phyloP scores from a whole-genome alignment of 2,329 filamentous ascomycete genomes.

The Geosmithia morbida region DNA sequence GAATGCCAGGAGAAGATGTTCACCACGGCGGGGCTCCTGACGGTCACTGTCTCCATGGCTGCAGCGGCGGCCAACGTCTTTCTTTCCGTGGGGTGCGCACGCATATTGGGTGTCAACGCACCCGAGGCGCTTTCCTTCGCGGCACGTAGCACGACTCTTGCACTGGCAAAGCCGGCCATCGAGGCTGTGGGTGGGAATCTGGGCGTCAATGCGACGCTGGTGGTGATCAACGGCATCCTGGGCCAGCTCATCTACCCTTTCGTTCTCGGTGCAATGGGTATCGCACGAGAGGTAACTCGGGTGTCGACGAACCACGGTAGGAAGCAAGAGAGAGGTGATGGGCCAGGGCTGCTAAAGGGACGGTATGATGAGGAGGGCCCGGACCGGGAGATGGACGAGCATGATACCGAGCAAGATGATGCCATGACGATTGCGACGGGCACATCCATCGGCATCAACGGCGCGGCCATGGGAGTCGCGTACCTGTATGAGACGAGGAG shows the following conservation, averaged over 20 bases:
- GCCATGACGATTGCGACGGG: slow-evolving; percentile 30
- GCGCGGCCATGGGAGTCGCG: slow-evolving; percentile 44
- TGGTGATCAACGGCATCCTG: slow-evolving; percentile 35
- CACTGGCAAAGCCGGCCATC: slow-evolving; percentile 32
- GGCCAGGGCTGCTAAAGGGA: not conserved
- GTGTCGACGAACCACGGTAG: not conserved
- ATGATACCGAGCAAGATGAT: not conserved
- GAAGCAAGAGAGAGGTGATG: not conserved
- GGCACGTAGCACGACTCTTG: slow-evolving; percentile 33
- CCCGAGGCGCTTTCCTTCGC: slow-evolving; percentile 28
- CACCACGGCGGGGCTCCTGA: slow-evolving; percentile 24
- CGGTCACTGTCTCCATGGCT: slow-evolving; percentile 18
- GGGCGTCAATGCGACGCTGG: slow-evolving; percentile 32
- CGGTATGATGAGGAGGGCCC: not conserved
- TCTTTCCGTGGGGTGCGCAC: slow-evolving; percentile 21
- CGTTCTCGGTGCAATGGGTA: slow-evolving; percentile 12
- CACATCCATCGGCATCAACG: slow-evolving; percentile 40
- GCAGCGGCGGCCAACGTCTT: slow-evolving; percentile 27
- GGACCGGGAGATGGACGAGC: not conserved
- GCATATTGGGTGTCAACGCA: slow-evolving; percentile 17
- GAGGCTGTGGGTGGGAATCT: slow-evolving; percentile 26
- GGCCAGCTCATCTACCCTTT: slow-evolving; percentile 24
- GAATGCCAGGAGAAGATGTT: slow-evolving; percentile 31
- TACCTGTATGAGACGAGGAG: slow-evolving; percentile 39
- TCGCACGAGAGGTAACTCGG: not conserved